Evolutionary conservation across 2,329 filamentous ascomycete genomes (phyloP).

Genomic region (Alternaria solani): DNA sequence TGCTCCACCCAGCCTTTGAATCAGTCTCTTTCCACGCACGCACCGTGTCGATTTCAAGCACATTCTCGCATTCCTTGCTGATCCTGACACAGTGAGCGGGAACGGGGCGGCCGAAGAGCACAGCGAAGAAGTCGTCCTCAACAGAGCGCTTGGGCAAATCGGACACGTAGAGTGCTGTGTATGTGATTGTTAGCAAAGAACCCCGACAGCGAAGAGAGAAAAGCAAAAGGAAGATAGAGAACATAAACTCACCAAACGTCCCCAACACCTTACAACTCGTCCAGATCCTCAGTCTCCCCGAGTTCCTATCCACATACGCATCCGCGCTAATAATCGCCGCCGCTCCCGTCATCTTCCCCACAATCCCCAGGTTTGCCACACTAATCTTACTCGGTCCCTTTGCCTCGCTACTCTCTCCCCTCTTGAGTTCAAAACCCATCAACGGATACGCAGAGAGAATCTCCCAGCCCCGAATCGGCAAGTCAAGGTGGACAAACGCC

Average conservation of each 20-base stretch:
- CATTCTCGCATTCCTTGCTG: conserved; percentile 59
- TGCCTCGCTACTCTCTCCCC: conserved; percentile 48
- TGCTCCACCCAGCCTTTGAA: conserved; percentile 76
- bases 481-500: conserved; percentile 66
- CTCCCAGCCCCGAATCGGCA: conserved; percentile 76
- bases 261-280: conserved; percentile 83
- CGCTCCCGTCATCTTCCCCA: conserved; percentile 89
- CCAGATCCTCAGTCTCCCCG: conserved; percentile 70
- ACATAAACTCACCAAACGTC: conserved; percentile 64
- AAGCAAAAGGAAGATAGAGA: background rate
- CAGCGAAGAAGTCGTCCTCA: conserved; percentile 73
- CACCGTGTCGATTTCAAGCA: conserved; percentile 80
- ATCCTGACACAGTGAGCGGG: conserved; percentile 71
- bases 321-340: conserved; percentile 75
- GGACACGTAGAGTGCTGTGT: conserved; percentile 77
- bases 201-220: background rate
- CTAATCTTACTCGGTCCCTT: conserved; percentile 52
- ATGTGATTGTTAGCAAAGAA: conserved; percentile 13
- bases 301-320: conserved; percentile 63
- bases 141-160: conserved; percentile 68
- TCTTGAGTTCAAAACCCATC: conserved; percentile 59
- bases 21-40: conserved; percentile 79
- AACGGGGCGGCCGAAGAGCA: conserved; percentile 75
- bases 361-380: conserved; percentile 76
- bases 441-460: conserved; percentile 80